phyloP scores from a whole-genome alignment of 352 stramenopile genomes.

The Heterotrichella gracilis region DNA sequence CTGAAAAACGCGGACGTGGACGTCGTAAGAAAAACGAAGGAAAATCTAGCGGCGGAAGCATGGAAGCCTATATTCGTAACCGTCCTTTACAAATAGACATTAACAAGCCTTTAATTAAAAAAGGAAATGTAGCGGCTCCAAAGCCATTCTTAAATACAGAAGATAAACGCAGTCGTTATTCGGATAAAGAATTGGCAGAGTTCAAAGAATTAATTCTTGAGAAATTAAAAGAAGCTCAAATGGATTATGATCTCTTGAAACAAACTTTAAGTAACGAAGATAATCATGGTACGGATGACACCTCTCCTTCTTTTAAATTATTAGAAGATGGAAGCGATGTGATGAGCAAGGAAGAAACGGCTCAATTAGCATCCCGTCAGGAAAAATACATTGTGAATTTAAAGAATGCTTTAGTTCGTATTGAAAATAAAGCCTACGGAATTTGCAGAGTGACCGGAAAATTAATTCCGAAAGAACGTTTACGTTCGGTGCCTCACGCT shows the following conservation, averaged over 20 bases:
- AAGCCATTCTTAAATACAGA: neutral
- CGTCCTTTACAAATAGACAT: neutral
- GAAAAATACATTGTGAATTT: slow-evolving; percentile 9
- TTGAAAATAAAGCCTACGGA: neutral
- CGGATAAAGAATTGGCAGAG: neutral
- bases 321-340: neutral
- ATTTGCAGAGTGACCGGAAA: neutral
- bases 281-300: neutral
- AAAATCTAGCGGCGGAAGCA: neutral
- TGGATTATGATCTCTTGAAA: neutral
- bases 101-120: slow-evolving; percentile 3
- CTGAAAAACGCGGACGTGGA: neutral
- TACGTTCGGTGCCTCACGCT: neutral
- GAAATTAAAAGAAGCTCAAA: slow-evolving; percentile 4
- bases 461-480: slow-evolving; percentile 4
- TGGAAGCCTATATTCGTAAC: slow-evolving; percentile 3
- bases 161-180: neutral
- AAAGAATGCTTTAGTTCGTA: neutral
- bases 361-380: neutral
- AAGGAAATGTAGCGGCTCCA: neutral
- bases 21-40: neutral
- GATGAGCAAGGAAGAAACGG: neutral
- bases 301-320: slow-evolving; percentile 6
- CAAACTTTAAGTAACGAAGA: neutral
- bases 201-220: slow-evolving; percentile 9